Evolutionary conservation across 2,329 filamentous ascomycete genomes (phyloP).

Genomic region (Ascochyta fabae): DNA sequence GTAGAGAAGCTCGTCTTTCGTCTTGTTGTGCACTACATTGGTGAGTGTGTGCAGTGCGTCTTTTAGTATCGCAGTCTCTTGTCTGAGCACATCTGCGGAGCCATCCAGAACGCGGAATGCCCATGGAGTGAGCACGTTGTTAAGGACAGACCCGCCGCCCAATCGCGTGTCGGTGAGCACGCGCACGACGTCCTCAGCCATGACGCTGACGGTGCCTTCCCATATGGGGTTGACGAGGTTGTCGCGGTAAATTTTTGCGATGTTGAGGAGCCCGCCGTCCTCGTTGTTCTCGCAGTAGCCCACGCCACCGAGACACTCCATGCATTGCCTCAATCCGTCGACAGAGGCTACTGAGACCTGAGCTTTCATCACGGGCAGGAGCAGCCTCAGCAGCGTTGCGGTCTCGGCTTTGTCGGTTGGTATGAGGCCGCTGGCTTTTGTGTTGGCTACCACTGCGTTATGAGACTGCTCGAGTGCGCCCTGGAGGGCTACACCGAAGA

Average conservation of each 20-base stretch:
- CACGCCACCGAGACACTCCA: constrained; percentile 70
- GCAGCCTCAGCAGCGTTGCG: constrained; percentile 27
- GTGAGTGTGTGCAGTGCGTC: constrained; percentile 19
- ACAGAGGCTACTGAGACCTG: constrained; percentile 40
- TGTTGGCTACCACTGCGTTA: constrained; percentile 29
- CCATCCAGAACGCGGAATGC: constrained; percentile 14
- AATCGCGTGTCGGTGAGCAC: constrained; percentile 49
- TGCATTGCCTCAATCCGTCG: constrained; percentile 60
- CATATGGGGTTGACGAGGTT: constrained; percentile 69
- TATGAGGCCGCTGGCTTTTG: constrained; percentile 31
- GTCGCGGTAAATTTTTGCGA: constrained; percentile 71
- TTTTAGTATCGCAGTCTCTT: constrained; percentile 19
- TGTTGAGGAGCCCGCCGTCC: constrained; percentile 64
- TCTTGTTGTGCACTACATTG: constrained; percentile 5
- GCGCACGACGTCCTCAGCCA: constrained; percentile 62
- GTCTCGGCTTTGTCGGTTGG: constrained; percentile 25
- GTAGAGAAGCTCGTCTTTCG: constrained; percentile 35
- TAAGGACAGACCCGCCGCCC: constrained; percentile 31
- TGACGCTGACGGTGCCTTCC: constrained; percentile 76
- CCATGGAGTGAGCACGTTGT: constrained; percentile 31
- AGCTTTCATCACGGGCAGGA: constrained; percentile 37
- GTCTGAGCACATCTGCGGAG: constrained; percentile 13
- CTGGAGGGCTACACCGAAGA: constrained; percentile 62
- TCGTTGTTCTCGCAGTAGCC: constrained; percentile 69
- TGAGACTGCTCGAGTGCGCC: constrained; percentile 60